Evolutionary conservation across 2,329 filamentous ascomycete genomes (phyloP), one percentile per base, ranked within the genome.

Genomic region (Juglanconis juglandina): DNA sequence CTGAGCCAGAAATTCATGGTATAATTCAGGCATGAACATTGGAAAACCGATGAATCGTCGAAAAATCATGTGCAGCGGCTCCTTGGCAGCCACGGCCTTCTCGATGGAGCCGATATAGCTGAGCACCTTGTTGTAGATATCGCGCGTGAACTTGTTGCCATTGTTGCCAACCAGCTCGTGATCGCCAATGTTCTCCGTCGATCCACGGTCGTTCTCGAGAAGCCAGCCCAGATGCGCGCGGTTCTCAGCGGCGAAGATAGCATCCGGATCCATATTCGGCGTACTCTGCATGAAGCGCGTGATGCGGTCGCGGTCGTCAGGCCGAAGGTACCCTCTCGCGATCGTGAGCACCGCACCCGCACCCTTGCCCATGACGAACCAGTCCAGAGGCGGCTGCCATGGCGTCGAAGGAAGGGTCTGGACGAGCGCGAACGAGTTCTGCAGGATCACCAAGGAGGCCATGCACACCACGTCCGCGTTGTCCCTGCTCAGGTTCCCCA

Each of bases 381-480:
- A 76, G 59, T 75, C 72, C n/a, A 71, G 52, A 14, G 73, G 74
- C 37, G 74, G 73, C 62, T 75, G 69, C 74, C 74, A 76, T 2
- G 72, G 72, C 50, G 71, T 68, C 33, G 68, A 55, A 17, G 70
- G 66, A 47, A 74, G 61, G 10, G 73, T 75, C 68, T 76, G 74
- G 14, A 76, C 73, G 7, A 75, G 65, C 7, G 72, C 73, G 54
- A 75, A 67, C 39, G 70, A 71, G 65, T 75, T 73, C n/a, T 69
- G 67, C 41, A 76, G 61, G 62, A 76, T 74, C 44, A 68, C 67
- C 34, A 76, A 66, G 42, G 69, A 69, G 30, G 71, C 70, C 57
- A 74, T 71, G 63, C 71, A 74, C 47, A 75, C 67, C 46, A 68
- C 69, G 65, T 75, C 73, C 33, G 71, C 71, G 52, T 71, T 69